Percentiles rank a stretch among this genome's conserved stretches.
Evolutionary conservation across 225 moss, liverwort and hornwort species (phyloP).

Genomic region (Asterella californica): DNA sequence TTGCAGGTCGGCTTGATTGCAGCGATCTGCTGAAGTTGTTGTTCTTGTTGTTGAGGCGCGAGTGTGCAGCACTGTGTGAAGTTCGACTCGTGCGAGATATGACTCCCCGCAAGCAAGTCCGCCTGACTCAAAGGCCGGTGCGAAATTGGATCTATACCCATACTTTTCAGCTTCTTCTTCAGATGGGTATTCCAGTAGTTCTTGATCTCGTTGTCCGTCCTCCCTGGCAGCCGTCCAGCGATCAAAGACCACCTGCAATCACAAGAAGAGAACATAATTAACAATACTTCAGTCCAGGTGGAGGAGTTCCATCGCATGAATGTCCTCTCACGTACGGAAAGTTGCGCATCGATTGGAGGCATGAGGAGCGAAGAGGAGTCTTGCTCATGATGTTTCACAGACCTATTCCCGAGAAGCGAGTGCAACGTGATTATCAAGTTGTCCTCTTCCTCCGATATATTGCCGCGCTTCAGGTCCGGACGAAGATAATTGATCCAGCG

Average conservation of each 20-base stretch:
- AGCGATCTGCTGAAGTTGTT: slow-evolving; percentile 8
- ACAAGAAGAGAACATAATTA: not conserved
- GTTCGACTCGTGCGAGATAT: not conserved
- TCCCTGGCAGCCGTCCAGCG: slow-evolving; percentile 15
- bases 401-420: slow-evolving; percentile 55
- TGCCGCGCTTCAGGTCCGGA: slow-evolving; percentile 54
- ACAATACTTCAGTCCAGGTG: not conserved
- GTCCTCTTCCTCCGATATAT: slow-evolving; percentile 48
- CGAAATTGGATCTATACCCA: slow-evolving; percentile 40
- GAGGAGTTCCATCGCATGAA: not conserved
- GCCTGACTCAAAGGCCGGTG: slow-evolving; percentile 33
- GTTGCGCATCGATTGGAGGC: too few species aligned
- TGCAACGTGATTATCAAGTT: slow-evolving; percentile 48
- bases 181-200: slow-evolving; percentile 18
- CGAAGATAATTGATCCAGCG: slow-evolving; percentile 61
- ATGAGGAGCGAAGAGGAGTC: slow-evolving; percentile 5
- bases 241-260: slow-evolving; percentile 37
- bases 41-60: not conserved
- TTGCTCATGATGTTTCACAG: not conserved
- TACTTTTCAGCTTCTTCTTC: slow-evolving; percentile 20
- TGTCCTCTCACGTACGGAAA: too few species aligned
- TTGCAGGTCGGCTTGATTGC: slow-evolving; percentile 23
- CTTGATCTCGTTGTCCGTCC: slow-evolving; percentile 16
- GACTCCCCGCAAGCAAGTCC: slow-evolving; percentile 7
- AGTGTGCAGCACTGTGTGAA: not conserved